These are phyloP conservation scores for Sordariomycetes sp. DNA, from an alignment of 2,329 filamentous ascomycete genomes.

Conservation along the genomic window DNA sequence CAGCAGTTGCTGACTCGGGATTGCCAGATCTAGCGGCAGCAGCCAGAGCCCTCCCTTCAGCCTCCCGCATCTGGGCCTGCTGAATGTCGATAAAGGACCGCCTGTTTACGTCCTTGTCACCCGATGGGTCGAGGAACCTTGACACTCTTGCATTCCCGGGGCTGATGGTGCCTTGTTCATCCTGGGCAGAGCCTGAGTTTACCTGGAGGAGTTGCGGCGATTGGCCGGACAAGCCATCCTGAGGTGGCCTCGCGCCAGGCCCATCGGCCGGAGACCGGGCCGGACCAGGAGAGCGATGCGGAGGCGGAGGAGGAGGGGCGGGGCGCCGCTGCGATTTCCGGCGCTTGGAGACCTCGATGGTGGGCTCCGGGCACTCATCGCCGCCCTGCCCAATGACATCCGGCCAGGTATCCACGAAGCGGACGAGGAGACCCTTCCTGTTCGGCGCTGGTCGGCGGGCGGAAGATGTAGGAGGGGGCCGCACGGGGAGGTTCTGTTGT, in stretches of 20 bases:
- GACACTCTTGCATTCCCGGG: conserved; percentile 20
- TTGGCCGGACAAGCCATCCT: background rate
- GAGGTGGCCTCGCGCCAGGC: background rate
- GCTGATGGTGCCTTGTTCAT: conserved; percentile 10
- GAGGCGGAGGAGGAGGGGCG: conserved; percentile 10
- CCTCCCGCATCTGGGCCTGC: conserved; percentile 45
- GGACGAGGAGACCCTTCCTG: conserved; percentile 59
- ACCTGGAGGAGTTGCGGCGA: background rate
- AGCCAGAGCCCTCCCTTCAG: conserved; percentile 45
- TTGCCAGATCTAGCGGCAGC: conserved; percentile 20
- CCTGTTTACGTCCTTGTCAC: conserved; percentile 34
- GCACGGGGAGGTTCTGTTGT: conserved; percentile 29
- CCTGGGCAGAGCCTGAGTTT: background rate
- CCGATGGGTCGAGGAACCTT: conserved; percentile 26
- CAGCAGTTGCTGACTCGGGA: background rate
- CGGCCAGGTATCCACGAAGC: conserved; percentile 59
- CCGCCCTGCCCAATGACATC: conserved; percentile 85
- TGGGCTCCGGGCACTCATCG: conserved; percentile 66
- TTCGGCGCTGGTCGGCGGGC: conserved; percentile 27
- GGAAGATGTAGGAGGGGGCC: conserved; percentile 22
- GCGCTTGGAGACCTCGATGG: conserved; percentile 54
- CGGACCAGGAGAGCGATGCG: background rate
- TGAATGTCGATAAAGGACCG: conserved; percentile 45
- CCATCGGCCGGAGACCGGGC: background rate
- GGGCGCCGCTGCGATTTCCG: conserved; percentile 22